Evolutionary conservation across 192 early-diverging fungal species (phyloP).

Genomic region (Gryganskiella cystojenkinii): DNA sequence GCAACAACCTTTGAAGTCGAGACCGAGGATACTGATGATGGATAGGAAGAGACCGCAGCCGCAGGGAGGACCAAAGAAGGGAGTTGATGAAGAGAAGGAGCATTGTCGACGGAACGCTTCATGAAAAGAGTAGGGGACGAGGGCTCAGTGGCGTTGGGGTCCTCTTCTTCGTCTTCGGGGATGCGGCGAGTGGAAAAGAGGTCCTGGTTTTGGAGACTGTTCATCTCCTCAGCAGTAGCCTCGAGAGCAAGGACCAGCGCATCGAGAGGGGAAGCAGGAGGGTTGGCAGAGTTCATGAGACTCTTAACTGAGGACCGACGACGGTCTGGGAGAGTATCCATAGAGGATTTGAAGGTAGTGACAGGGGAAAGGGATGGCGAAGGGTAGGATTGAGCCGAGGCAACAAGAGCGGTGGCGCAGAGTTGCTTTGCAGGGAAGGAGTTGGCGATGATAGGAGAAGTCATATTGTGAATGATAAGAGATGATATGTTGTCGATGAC

Average conservation of each 20-base stretch:
- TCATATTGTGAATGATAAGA: background rate
- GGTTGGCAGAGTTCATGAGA: slow-evolving; percentile 13
- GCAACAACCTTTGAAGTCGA: slow-evolving; percentile 5
- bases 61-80: slow-evolving; percentile 25
- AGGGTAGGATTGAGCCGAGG: slow-evolving; percentile 22
- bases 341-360: slow-evolving; percentile 10
- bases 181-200: background rate
- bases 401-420: background rate
- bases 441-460: background rate
- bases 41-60: slow-evolving; percentile 6
- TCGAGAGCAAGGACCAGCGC: slow-evolving; percentile 53
- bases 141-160: slow-evolving; percentile 47
- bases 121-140: slow-evolving; percentile 45
- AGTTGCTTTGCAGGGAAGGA: slow-evolving; percentile 13
- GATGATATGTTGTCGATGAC: background rate
- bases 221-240: slow-evolving; percentile 41
- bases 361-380: slow-evolving; percentile 45
- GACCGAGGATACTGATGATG: background rate
- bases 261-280: slow-evolving; percentile 49
- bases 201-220: background rate
- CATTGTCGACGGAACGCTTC: background rate
- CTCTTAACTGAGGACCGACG: slow-evolving; percentile 17
- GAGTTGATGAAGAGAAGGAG: slow-evolving; percentile 34
- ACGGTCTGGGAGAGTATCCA: slow-evolving; percentile 1
- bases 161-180: slow-evolving; percentile 18